These are phyloP conservation scores for Lophiostoma macrostomum DNA, from an alignment of 495 filamentous ascomycete species.

Conservation along the genomic window DNA sequence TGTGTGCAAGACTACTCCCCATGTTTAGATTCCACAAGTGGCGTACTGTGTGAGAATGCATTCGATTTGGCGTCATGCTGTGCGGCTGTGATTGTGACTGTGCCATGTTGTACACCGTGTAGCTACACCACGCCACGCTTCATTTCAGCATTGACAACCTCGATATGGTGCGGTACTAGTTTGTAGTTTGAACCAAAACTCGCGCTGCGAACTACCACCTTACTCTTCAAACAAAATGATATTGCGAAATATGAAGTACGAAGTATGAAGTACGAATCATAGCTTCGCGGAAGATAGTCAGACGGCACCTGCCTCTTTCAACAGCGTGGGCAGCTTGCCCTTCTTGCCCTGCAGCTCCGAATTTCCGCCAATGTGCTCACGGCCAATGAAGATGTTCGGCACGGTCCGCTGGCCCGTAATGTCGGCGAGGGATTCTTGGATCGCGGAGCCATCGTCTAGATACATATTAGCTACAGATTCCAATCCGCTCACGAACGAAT, in stretches of 20 bases:
- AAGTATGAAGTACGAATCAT: neutral
- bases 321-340: slow-evolving; percentile 52
- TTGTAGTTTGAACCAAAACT: no score
- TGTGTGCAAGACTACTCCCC: slow-evolving; percentile 23
- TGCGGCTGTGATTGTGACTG: neutral
- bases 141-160: no score
- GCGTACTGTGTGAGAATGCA: slow-evolving; percentile 7
- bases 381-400: slow-evolving; percentile 88
- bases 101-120: neutral
- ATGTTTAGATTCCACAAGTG: slow-evolving; percentile 19
- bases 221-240: no score
- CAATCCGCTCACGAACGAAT: neutral
- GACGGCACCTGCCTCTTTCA: slow-evolving; percentile 65
- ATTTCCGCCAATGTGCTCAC: slow-evolving; percentile 91
- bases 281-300: slow-evolving; percentile 37
- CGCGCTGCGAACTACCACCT: no score
- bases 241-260: no score
- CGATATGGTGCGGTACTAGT: no score
- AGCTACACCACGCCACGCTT: no score
- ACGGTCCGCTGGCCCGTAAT: slow-evolving; percentile 82
- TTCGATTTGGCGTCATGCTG: slow-evolving; percentile 5
- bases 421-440: slow-evolving; percentile 79
- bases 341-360: slow-evolving; percentile 79
- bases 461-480: neutral
- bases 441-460: slow-evolving; percentile 70